Conservation (phyloP, 306 rosid genomes). For the Cicer yamashitae region DNA sequence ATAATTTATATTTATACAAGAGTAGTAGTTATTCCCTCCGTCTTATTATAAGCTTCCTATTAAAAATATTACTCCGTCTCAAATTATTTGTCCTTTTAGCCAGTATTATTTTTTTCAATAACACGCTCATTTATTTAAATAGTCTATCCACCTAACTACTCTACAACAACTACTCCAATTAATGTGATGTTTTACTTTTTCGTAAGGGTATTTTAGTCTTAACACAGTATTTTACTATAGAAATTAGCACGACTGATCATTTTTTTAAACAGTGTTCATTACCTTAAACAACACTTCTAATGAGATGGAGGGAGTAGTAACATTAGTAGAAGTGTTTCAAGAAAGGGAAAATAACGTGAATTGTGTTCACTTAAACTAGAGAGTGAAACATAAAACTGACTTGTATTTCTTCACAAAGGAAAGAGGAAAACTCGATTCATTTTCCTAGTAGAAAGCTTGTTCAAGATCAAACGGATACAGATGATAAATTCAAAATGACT, state of each 20-base stretch:
- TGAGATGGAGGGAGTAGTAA: conserved; percentile 7
- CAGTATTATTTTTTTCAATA: not conserved
- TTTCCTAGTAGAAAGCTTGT: not conserved
- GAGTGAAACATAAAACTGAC: conserved; percentile 20
- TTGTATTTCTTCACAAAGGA: conserved; percentile 2
- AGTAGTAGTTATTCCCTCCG: not conserved
- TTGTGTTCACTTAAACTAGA: not conserved
- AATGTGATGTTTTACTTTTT: not conserved
- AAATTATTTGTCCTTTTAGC: not conserved
- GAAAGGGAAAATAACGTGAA: conserved; percentile 1
- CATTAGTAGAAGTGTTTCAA: conserved; percentile 7
- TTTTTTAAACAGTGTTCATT: no score
- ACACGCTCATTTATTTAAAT: not conserved
- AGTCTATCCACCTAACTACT: not conserved
- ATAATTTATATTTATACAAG: not conserved
- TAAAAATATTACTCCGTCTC: not conserved
- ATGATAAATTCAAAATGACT: not conserved
- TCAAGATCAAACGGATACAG: not conserved
- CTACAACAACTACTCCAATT: not conserved
- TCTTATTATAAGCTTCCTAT: not conserved
- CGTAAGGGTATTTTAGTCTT: not conserved
- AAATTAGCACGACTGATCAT: not conserved
- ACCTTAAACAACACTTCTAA: not conserved
- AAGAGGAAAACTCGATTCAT: not conserved
- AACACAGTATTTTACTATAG: not conserved